Evolutionary conservation across 306 rosid genomes (phyloP), one percentile per base, ranked within the genome.

Genomic region (Vigna angularis): DNA sequence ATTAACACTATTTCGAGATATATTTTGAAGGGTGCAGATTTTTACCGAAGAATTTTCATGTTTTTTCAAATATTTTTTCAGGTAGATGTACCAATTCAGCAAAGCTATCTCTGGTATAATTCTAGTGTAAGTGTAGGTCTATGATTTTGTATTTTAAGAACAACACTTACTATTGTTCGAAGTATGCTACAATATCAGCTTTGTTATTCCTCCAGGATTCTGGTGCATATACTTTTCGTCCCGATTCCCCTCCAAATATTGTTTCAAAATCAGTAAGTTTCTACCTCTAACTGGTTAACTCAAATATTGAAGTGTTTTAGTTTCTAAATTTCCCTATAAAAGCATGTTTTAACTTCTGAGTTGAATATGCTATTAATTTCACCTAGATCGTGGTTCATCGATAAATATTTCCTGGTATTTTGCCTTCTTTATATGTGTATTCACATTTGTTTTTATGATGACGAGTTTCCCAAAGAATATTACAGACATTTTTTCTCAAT

Each of bases 191-290:
- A 61, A 61, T 61, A 61, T 61, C 6, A 30, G 44, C 12, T 30
- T 32, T 30, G 18, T 30, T 30, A 30, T 28, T 40, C 16, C 66
- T 61, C 44, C 20, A 61, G 66, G 22, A 3, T 13, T 61, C 66
- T 6, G 66, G 66, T 1, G 66, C 66, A 30, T 61, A 61, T 61
- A 30, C 32, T 2, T 61, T 61, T 61, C 44, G 44, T 22, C 66
- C 66, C 34, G 1, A 61, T 15, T 1, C 66, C 12, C 20, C 66
- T 61, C 44, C 66, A 61, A 30, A 14, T 30, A 30, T 61, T 61
- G 66, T 61, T 61, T 61, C 66, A 61, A 61, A 17, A 61, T 61
- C 66, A 7, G 66, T 61, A 61, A 61, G 66, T 61, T 30, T 51
- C 44, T 30, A 30, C 20, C 42, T 30, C 20, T 6, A 26, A 58